These are phyloP conservation scores for Aspergillus sparsus DNA, from an alignment of 495 filamentous ascomycete species.

Conservation along the genomic window DNA sequence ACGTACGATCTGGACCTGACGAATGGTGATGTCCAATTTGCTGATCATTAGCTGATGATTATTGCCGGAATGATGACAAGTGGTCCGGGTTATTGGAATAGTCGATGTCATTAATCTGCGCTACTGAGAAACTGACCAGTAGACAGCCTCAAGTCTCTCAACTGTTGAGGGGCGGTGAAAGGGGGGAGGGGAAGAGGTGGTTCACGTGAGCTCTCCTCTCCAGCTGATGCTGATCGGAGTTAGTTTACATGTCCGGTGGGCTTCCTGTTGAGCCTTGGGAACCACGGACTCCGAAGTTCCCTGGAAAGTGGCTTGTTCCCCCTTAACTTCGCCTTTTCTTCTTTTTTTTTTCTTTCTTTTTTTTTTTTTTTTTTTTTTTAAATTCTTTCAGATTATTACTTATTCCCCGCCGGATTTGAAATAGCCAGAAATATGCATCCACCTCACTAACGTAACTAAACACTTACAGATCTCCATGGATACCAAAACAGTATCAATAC, in stretches of 20 bases:
- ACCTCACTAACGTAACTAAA: no score
- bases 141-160: slow-evolving; percentile 1
- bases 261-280: slow-evolving; percentile 7
- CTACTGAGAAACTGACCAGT: background rate
- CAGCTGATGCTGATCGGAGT: slow-evolving; percentile 11
- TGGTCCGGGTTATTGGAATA: slow-evolving; percentile 4
- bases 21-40: slow-evolving; percentile 1
- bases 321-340: background rate
- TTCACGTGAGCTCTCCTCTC: slow-evolving; percentile 6
- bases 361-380: background rate
- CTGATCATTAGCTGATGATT: slow-evolving; percentile 6
- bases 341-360: background rate
- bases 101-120: background rate
- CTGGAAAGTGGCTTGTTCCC: background rate
- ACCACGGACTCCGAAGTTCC: background rate
- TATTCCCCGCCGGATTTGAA: no score
- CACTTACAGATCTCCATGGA: no score
- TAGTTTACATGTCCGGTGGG: slow-evolving; percentile 4
- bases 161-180: slow-evolving; percentile 24
- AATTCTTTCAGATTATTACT: background rate
- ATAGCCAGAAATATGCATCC: no score
- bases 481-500: background rate
- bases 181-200: slow-evolving; percentile 8
- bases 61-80: background rate
- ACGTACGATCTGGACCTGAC: background rate